A percentile compares a stretch with the other conserved stretches of the same genome.
Conservation (phyloP, 1,139 yeast species). For the Trichomonascaceae sp. region DNA sequence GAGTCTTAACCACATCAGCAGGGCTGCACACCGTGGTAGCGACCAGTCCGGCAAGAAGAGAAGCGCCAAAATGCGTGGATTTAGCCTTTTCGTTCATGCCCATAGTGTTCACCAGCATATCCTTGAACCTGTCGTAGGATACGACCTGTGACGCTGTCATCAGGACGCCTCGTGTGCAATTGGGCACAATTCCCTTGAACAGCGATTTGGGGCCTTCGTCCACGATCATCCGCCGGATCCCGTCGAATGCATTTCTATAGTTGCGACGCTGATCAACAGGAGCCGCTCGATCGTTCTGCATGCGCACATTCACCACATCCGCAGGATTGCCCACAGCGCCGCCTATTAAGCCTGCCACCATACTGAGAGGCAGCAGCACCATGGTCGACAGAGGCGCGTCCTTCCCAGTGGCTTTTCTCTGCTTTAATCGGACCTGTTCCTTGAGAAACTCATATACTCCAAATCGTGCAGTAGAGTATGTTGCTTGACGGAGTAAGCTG, state of each 20-base stretch:
- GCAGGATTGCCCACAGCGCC: slow-evolving; percentile 83
- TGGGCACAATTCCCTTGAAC: slow-evolving; percentile 67
- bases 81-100: slow-evolving; percentile 48
- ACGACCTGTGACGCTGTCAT: slow-evolving; percentile 93
- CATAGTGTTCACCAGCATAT: slow-evolving; percentile 37
- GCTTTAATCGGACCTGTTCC: slow-evolving; percentile 23
- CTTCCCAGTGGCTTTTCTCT: slow-evolving; percentile 17
- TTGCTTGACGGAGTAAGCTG: slow-evolving; percentile 70
- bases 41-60: slow-evolving; percentile 67
- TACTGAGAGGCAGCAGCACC: slow-evolving; percentile 57
- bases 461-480: slow-evolving; percentile 76
- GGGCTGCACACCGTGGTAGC: slow-evolving; percentile 90
- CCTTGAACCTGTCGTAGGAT: slow-evolving; percentile 69
- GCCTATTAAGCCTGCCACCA: slow-evolving; percentile 74
- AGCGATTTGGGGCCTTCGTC: slow-evolving; percentile 52
- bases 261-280: slow-evolving; percentile 56
- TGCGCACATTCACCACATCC: slow-evolving; percentile 76
- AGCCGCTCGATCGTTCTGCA: slow-evolving; percentile 77
- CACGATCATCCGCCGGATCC: slow-evolving; percentile 43
- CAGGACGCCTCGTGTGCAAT: slow-evolving; percentile 64
- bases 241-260: slow-evolving; percentile 70
- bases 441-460: slow-evolving; percentile 73
- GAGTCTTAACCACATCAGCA: slow-evolving; percentile 80
- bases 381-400: slow-evolving; percentile 30
- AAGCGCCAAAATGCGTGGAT: slow-evolving; percentile 65